Evolutionary conservation across 495 filamentous ascomycete genomes (phyloP).

Genomic region (Cetradonia linearis): DNA sequence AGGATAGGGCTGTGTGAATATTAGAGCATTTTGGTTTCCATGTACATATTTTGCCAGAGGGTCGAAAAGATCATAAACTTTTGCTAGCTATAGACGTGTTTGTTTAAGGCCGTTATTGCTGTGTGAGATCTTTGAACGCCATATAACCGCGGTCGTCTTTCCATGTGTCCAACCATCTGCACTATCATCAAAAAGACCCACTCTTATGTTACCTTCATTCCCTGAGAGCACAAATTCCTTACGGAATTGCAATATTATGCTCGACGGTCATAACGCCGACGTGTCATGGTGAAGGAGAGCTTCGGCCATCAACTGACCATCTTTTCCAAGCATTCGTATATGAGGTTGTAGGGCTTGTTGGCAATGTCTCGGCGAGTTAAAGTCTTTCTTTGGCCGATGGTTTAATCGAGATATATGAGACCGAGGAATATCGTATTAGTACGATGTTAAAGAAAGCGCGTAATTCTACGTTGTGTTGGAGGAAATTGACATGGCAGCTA

Average conservation of each 20-base stretch:
- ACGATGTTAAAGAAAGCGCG: neutral
- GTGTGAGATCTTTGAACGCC: neutral
- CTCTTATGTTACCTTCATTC: neutral
- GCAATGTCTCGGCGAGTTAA: too few relatives aligned
- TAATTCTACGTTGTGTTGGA: neutral
- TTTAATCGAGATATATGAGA: neutral
- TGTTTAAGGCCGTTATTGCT: neutral
- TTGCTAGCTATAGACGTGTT: neutral
- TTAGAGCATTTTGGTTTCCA: neutral
- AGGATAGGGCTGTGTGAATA: conserved; percentile 16
- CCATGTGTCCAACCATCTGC: neutral
- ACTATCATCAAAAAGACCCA: neutral
- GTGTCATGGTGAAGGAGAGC: too few relatives aligned
- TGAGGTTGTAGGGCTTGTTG: too few relatives aligned
- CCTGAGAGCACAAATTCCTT: neutral
- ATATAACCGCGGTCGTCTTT: neutral
- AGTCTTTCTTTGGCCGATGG: too few relatives aligned
- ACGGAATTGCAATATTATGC: neutral
- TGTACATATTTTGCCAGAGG: conserved; percentile 7
- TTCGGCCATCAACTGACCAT: too few relatives aligned
- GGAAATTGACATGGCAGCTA: neutral
- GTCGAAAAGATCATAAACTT: neutral
- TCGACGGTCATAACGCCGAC: neutral
- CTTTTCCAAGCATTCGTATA: too few relatives aligned
- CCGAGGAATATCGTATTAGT: neutral